Percentiles rank a stretch among this genome's conserved stretches.
Evolutionary conservation across 768 basidiomycete species (phyloP).

Genomic region (Russula earlei): DNA sequence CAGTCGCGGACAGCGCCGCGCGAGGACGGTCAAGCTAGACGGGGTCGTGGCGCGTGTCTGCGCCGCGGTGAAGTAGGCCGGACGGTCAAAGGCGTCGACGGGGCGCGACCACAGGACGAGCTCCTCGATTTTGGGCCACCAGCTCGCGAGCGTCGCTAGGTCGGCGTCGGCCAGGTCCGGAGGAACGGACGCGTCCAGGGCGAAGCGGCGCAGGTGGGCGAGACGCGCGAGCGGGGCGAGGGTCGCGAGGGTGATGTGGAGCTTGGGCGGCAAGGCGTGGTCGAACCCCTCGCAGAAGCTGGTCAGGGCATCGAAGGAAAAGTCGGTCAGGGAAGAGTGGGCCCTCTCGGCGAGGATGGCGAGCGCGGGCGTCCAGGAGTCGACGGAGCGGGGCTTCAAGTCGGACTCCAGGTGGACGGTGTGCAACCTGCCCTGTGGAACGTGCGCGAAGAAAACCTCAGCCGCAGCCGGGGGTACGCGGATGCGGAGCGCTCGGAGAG

Average conservation of each 20-base stretch:
- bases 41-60: conserved; percentile 22
- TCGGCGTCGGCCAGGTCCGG: conserved; percentile 24
- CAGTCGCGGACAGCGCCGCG: conserved; percentile 22
- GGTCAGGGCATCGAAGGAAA: conserved; percentile 16
- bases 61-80: conserved; percentile 15
- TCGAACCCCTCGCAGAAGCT: conserved; percentile 20
- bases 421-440: conserved; percentile 7
- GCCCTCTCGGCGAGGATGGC: conserved; percentile 13
- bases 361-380: conserved; percentile 18
- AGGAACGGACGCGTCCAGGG: conserved; percentile 22
- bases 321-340: conserved; percentile 9
- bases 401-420: conserved; percentile 19
- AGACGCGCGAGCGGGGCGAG: conserved; percentile 24
- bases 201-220: conserved; percentile 22
- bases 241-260: conserved; percentile 21
- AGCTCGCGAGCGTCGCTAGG: conserved; percentile 21
- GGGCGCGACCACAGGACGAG: conserved; percentile 23
- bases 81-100: conserved; percentile 17
- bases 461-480: conserved; percentile 12
- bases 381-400: conserved; percentile 18
- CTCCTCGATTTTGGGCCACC: conserved; percentile 26
- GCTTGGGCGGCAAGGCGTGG: conserved; percentile 16
- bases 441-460: conserved; percentile 11
- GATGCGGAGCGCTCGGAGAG: conserved; percentile 15
- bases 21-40: conserved; percentile 20